These are phyloP conservation scores for Stagonosporopsis rhizophila DNA, from an alignment of 2,329 filamentous ascomycete genomes.

Conservation along the genomic window DNA sequence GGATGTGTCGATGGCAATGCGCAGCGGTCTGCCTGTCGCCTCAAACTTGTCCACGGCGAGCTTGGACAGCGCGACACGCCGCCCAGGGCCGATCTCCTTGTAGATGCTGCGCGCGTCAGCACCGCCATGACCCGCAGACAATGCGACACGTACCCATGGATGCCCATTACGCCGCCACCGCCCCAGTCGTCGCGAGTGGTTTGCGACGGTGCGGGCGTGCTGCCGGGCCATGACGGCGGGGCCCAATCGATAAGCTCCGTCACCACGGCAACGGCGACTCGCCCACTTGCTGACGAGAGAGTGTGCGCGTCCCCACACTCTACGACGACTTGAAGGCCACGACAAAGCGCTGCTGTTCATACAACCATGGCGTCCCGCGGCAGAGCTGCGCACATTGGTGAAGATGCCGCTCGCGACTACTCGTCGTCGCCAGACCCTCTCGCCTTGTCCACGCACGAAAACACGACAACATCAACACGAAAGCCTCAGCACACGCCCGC, in stretches of 20 bases:
- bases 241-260: constrained; percentile 41
- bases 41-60: constrained; percentile 81
- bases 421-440: constrained; percentile 50
- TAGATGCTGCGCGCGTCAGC: constrained; percentile 71
- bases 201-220: not conserved
- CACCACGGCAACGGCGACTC: constrained; percentile 34
- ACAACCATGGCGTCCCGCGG: constrained; percentile 35
- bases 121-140: not conserved
- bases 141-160: constrained; percentile 44
- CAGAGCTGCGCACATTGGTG: constrained; percentile 21
- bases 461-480: constrained; percentile 27
- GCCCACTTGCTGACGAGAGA: not conserved
- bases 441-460: constrained; percentile 38
- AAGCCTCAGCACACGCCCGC: constrained; percentile 26
- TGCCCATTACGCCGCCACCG: constrained; percentile 46
- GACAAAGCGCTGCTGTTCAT: no score
- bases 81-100: constrained; percentile 82
- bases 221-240: constrained; percentile 22
- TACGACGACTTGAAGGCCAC: not conserved
- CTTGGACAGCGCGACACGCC: constrained; percentile 81
- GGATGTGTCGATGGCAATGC: constrained; percentile 90
- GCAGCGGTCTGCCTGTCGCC: constrained; percentile 72
- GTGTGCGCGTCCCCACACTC: constrained; percentile 17
- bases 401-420: constrained; percentile 31
- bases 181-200: not conserved